A percentile compares a stretch with the other conserved stretches of the same genome.
phyloP scores from a whole-genome alignment of 306 rosid genomes.

The Carpinus fangiana region DNA sequence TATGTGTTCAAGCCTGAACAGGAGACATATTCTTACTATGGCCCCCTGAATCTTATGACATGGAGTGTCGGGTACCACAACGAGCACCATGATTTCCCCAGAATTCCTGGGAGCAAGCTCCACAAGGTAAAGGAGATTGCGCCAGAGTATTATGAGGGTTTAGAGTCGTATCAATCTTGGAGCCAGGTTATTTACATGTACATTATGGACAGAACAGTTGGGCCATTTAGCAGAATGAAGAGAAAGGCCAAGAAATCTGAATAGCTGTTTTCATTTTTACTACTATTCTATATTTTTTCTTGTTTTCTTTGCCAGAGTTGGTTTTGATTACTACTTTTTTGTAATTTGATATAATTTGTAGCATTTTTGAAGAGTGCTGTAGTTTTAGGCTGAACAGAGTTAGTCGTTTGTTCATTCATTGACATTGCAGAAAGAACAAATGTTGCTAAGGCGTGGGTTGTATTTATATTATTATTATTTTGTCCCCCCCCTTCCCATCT shows the following conservation, averaged over 20 bases:
- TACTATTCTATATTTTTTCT: slow-evolving; percentile 13
- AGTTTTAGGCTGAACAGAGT: slow-evolving; percentile 32
- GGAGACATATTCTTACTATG: slow-evolving; percentile 93
- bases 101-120: slow-evolving; percentile 87
- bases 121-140: slow-evolving; percentile 87
- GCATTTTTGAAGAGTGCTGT: slow-evolving; percentile 16
- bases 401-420: slow-evolving; percentile 29
- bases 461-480: background rate
- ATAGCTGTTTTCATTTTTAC: slow-evolving; percentile 32
- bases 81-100: slow-evolving; percentile 92
- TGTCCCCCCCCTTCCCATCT: no score
- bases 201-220: slow-evolving; percentile 74
- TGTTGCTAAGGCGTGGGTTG: background rate
- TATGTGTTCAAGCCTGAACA: slow-evolving; percentile 82
- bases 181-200: slow-evolving; percentile 84
- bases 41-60: slow-evolving; percentile 78
- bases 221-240: slow-evolving; percentile 92
- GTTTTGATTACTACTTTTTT: background rate
- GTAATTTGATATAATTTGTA: slow-evolving; percentile 17
- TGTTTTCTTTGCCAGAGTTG: background rate
- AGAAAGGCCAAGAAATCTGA: slow-evolving; percentile 63
- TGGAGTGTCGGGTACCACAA: slow-evolving; percentile 94
- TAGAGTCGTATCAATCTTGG: slow-evolving; percentile 72
- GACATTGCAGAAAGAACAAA: background rate
- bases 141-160: slow-evolving; percentile 64